Conservation (phyloP, 805 yeast genomes). For the Tanozyma kutaoensis region DNA sequence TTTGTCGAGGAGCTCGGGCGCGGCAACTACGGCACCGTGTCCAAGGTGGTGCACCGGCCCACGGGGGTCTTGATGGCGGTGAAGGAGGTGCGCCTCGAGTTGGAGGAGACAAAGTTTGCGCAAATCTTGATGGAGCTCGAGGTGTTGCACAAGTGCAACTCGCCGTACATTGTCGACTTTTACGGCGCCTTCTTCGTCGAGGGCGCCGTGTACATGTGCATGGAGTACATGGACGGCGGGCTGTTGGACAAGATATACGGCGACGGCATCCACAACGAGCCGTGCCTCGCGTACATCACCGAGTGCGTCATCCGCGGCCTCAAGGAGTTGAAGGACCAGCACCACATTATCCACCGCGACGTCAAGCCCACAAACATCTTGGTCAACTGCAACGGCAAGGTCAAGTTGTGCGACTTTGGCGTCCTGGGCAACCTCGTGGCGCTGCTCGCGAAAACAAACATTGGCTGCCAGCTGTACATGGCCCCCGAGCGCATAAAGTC, state of each 20-base stretch:
- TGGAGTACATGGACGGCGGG: slow-evolving; percentile 97
- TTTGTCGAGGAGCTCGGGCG: slow-evolving; percentile 82
- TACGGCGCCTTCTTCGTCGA: slow-evolving; percentile 96
- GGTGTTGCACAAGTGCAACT: slow-evolving; percentile 78
- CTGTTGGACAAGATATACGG: slow-evolving; percentile 80
- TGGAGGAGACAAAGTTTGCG: slow-evolving; percentile 86
- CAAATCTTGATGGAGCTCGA: slow-evolving; percentile 96
- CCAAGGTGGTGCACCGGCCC: slow-evolving; percentile 86
- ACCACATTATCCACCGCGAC: slow-evolving; percentile 90
- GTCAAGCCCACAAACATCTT: slow-evolving; percentile 93
- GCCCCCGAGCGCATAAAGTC: slow-evolving; percentile 93
- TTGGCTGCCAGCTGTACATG: slow-evolving; percentile 97
- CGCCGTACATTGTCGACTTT: slow-evolving; percentile 88
- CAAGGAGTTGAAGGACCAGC: slow-evolving; percentile 73
- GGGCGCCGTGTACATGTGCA: slow-evolving; percentile 97
- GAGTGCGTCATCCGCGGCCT: slow-evolving; percentile 73
- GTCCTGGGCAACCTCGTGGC: slow-evolving; percentile 93
- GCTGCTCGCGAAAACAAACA: slow-evolving; percentile 85
- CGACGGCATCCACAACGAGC: slow-evolving; percentile 48
- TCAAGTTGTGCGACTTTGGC: slow-evolving; percentile 91
- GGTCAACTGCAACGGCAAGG: slow-evolving; percentile 71
- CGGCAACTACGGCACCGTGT: slow-evolving; percentile 94
- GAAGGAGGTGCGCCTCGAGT: slow-evolving; percentile 89
- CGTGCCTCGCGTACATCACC: slow-evolving; percentile 66
- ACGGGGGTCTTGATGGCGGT: slow-evolving; percentile 90